Evolutionary conservation across 768 basidiomycete genomes (phyloP).

Genomic region (Tremella mesenterica): DNA sequence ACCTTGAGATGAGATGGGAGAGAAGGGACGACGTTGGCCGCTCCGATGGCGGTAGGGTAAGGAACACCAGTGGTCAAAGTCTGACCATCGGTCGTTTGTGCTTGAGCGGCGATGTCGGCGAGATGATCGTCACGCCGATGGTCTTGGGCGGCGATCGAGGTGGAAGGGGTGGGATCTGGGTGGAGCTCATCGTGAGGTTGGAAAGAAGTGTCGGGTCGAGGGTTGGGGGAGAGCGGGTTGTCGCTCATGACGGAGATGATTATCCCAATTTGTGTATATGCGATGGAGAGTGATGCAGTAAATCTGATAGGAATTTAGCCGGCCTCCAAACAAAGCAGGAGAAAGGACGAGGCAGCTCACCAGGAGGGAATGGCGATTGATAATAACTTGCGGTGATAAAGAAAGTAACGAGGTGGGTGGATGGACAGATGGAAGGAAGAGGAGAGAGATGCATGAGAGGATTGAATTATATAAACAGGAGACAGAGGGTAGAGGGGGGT

Average conservation of each 20-base stretch:
- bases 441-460: not conserved
- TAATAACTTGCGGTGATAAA: too few species aligned
- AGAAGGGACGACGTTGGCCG: constrained; percentile 6
- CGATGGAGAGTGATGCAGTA: too few species aligned
- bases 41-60: constrained; percentile 14
- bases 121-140: not conserved
- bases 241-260: too few species aligned
- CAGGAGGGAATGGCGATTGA: too few species aligned
- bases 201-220: not conserved
- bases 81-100: not conserved
- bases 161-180: not conserved
- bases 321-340: too few species aligned
- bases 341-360: too few species aligned
- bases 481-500: not conserved
- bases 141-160: not conserved
- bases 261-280: too few species aligned
- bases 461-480: not conserved
- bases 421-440: not conserved
- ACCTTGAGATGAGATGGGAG: not conserved
- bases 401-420: not conserved
- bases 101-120: not conserved
- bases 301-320: too few species aligned
- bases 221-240: not conserved
- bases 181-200: constrained; percentile 6
- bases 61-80: constrained; percentile 8